Evolutionary conservation across 208 protist species (phyloP).

Genomic region (Acanthamoeba healyi): DNA sequence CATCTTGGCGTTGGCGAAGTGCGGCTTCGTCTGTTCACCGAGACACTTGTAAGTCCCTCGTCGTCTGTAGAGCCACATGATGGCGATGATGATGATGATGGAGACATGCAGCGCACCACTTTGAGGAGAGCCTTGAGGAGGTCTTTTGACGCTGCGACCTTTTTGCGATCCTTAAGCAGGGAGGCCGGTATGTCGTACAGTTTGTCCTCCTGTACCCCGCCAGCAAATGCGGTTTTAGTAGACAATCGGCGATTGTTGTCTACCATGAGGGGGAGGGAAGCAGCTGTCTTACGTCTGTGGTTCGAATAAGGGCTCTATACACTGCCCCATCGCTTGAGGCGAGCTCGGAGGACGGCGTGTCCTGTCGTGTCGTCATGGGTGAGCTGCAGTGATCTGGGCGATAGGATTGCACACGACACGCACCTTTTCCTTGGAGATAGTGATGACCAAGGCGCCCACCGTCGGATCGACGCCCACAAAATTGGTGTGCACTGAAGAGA

Average conservation of each 20-base stretch:
- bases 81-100: background rate
- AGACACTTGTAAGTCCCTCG: background rate
- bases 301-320: background rate
- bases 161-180: slow-evolving; percentile 14
- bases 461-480: slow-evolving; percentile 25
- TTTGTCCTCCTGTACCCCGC: slow-evolving; percentile 3
- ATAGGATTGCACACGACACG: too few species aligned
- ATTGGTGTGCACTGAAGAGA: slow-evolving; percentile 29
- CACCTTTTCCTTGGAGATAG: slow-evolving; percentile 48
- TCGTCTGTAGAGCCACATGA: background rate
- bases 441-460: slow-evolving; percentile 14
- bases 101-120: background rate
- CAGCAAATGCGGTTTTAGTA: background rate
- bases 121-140: slow-evolving; percentile 34
- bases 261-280: too few species aligned
- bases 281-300: background rate
- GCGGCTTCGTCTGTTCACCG: background rate
- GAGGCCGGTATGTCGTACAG: slow-evolving; percentile 16
- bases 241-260: background rate
- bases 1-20: background rate
- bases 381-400: background rate
- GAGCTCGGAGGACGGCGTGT: background rate
- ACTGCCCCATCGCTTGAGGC: background rate
- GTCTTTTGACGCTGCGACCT: background rate
- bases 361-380: background rate